Evolutionary conservation across 2,329 filamentous ascomycete genomes (phyloP), one percentile per base, ranked within the genome.

Genomic region (Ceratocystis cubensis): DNA sequence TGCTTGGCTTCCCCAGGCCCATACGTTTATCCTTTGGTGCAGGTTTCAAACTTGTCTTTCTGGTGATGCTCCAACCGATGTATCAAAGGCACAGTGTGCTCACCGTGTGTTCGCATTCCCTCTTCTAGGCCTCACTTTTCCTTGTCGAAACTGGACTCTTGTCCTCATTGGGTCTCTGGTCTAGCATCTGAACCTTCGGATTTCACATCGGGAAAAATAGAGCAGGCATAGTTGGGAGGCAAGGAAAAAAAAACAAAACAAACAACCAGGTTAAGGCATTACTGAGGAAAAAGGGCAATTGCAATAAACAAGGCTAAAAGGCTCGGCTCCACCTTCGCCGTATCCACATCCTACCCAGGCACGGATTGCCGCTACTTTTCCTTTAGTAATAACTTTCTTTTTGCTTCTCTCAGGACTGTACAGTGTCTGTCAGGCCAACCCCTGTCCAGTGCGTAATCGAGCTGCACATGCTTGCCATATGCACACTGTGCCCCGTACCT

Each of bases 401-500:
- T 25, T 53, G 22, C 48, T 25, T 53, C 20, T 15, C 37, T 5
- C 10, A 41, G 37, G 13, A 3, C 37, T 0, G 3, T 41, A 25
- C 48, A 28, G 48, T n/a, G 25, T 15, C 8, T 25, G 13, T 20
- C 20, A 53, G 48, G 22, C 6, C 10, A 22, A 3, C 22, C 48
- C 48, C 22, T 53, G 48, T 25, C 20, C 5, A 20, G n/a, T 25
- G 48, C 20, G 48, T 13, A 20, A 2, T 13, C n/a, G 6, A 20
- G 20, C 48, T 50, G 48, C 20, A 20, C 20, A 15, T 15, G 37
- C 22, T 6, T 10, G 25, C 22, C 1, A 59, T 15, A 17, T 28
- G 48, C 50, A 33, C 63, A 65, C 63, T 65, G 63, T 65, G 50
- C 20, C 15, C n/a, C 20, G 63, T 46, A 65, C 20, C 37, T 64